phyloP scores from a whole-genome alignment of 371 early-diverging fungal genomes.

The Catenaria anguillulae region DNA sequence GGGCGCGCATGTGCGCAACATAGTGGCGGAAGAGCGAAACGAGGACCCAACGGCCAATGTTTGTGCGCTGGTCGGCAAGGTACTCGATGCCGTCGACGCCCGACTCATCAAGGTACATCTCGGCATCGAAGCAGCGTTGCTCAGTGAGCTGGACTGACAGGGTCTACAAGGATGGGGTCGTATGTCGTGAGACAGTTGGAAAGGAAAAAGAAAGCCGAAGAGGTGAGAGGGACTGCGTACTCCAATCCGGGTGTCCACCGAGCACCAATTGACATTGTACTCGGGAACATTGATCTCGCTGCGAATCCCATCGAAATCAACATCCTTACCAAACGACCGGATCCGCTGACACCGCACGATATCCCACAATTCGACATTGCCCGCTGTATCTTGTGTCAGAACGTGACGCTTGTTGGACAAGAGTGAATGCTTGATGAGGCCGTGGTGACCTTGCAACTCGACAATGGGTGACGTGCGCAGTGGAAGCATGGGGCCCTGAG shows the following conservation, averaged over 20 bases:
- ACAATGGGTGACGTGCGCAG: too few species aligned
- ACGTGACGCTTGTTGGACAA: constrained; percentile 74
- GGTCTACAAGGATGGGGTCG: too few species aligned
- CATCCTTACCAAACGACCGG: not conserved
- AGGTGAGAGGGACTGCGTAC: not conserved
- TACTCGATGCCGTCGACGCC: constrained; percentile 24
- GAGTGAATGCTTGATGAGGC: constrained; percentile 46
- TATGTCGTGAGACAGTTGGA: too few species aligned
- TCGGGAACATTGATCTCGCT: constrained; percentile 51
- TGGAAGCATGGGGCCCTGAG: too few species aligned
- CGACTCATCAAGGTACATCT: constrained; percentile 64
- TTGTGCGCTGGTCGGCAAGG: constrained; percentile 51
- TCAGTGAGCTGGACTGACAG: constrained; percentile 73
- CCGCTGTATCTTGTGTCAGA: constrained; percentile 67
- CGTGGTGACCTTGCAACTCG: constrained; percentile 35
- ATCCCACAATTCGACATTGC: constrained; percentile 79
- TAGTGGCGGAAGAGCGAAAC: constrained; percentile 2
- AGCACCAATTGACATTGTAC: constrained; percentile 78
- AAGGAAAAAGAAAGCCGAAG: not conserved
- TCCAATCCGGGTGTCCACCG: constrained; percentile 77
- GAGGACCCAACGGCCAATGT: constrained; percentile 6
- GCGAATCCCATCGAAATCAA: constrained; percentile 33
- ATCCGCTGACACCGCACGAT: constrained; percentile 32
- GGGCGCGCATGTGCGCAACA: not conserved
- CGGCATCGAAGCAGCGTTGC: constrained; percentile 68